Evolutionary conservation across 257 asterid genomes (phyloP).

Genomic region (Hygrophila difformis): DNA sequence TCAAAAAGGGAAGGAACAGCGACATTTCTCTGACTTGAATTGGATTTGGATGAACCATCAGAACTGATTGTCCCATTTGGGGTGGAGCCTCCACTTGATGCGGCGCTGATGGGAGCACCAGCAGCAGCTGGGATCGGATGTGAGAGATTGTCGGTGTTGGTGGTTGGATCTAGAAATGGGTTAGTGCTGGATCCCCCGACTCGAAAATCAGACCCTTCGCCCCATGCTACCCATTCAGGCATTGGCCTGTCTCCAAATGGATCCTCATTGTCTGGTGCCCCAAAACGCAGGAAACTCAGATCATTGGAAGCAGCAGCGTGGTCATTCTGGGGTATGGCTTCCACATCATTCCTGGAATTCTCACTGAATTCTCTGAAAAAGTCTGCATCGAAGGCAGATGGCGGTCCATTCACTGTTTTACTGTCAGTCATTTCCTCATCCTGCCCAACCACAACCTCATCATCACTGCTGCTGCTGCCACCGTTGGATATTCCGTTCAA

Average conservation of each 20-base stretch:
- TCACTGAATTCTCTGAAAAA: slow-evolving; percentile 22
- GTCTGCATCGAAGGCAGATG: slow-evolving; percentile 23
- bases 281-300: slow-evolving; percentile 51
- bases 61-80: slow-evolving; percentile 39
- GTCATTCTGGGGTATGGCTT: slow-evolving; percentile 20
- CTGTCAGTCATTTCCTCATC: slow-evolving; percentile 58
- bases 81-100: slow-evolving; percentile 30
- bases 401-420: slow-evolving; percentile 26
- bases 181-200: slow-evolving; percentile 53
- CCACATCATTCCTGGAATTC: slow-evolving; percentile 20
- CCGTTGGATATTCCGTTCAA: slow-evolving; percentile 46
- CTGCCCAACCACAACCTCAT: slow-evolving; percentile 92
- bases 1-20: slow-evolving; percentile 44
- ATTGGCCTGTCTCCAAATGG: slow-evolving; percentile 74
- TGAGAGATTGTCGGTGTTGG: slow-evolving; percentile 18
- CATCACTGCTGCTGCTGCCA: slow-evolving; percentile 47
- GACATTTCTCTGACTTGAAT: slow-evolving; percentile 28
- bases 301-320: slow-evolving; percentile 33
- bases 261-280: slow-evolving; percentile 58
- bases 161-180: slow-evolving; percentile 51
- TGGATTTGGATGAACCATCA: slow-evolving; percentile 29
- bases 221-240: slow-evolving; percentile 98
- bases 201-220: slow-evolving; percentile 51
- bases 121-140: slow-evolving; percentile 18
- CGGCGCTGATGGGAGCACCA: slow-evolving; percentile 25